These are phyloP conservation scores for Xylariomycetidae sp. DNA, from an alignment of 2,329 filamentous ascomycete genomes.

Conservation along the genomic window DNA sequence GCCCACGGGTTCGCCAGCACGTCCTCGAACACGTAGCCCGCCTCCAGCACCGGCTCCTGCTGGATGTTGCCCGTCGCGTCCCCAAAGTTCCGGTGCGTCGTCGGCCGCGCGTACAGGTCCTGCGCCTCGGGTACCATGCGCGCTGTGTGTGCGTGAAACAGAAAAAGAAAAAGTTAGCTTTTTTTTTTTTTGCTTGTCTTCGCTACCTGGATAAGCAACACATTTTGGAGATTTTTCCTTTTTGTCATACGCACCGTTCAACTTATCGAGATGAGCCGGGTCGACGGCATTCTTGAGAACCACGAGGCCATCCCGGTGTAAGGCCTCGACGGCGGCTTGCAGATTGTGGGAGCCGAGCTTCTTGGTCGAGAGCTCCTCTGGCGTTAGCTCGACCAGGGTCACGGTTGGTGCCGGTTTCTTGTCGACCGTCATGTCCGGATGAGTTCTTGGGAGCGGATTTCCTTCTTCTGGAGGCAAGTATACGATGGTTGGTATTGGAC, in stretches of 20 bases:
- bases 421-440: neutral
- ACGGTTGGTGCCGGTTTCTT: neutral
- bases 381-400: slow-evolving; percentile 7
- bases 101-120: slow-evolving; percentile 13
- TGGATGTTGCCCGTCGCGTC: slow-evolving; percentile 17
- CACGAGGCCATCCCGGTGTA: slow-evolving; percentile 33
- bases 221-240: too few species aligned
- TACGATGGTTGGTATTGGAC: too few species aligned
- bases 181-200: too few species aligned
- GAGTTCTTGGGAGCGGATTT: too few species aligned
- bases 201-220: too few species aligned
- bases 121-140: slow-evolving; percentile 32
- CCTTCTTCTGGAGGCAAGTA: too few species aligned
- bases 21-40: slow-evolving; percentile 14
- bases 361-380: slow-evolving; percentile 17
- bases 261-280: slow-evolving; percentile 26
- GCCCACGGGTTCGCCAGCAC: slow-evolving; percentile 28
- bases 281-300: slow-evolving; percentile 32
- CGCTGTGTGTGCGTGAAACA: too few species aligned
- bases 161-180: too few species aligned
- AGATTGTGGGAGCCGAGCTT: slow-evolving; percentile 21
- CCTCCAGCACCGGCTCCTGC: slow-evolving; percentile 15
- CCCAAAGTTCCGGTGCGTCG: slow-evolving; percentile 18
- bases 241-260: too few species aligned
- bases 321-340: slow-evolving; percentile 28